These are phyloP conservation scores for Paraleonurus japonicus DNA, from an alignment of 257 asterid genomes.

Conservation along the genomic window DNA sequence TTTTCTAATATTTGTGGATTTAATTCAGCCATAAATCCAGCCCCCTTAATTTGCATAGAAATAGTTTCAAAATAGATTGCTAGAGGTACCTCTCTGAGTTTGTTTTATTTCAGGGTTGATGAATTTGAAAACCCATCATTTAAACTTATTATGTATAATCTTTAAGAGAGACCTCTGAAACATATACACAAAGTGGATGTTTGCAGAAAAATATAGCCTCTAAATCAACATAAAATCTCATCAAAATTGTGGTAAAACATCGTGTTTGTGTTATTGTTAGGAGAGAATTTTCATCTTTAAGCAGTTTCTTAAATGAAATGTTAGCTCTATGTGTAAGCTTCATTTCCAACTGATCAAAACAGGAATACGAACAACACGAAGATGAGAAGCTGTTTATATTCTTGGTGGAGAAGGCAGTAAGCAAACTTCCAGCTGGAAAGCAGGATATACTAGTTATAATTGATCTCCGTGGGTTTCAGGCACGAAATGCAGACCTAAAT, in stretches of 20 bases:
- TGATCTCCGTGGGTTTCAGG: constrained; percentile 70
- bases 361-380: constrained; percentile 51
- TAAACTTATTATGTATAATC: neutral
- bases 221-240: neutral
- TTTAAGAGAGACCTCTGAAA: neutral
- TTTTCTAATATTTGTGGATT: neutral
- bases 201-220: neutral
- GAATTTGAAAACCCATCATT: neutral
- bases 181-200: neutral
- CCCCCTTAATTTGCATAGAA: neutral
- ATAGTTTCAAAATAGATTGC: neutral
- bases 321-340: neutral
- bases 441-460: constrained; percentile 65
- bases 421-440: constrained; percentile 62
- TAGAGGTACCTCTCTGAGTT: neutral
- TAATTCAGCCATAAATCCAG: neutral
- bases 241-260: neutral
- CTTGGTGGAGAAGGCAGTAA: constrained; percentile 80
- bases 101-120: neutral
- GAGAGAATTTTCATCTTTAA: neutral
- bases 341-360: constrained; percentile 5
- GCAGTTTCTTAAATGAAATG: neutral
- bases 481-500: constrained; percentile 72
- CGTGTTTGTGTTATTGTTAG: too few species aligned
- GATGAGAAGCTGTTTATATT: constrained; percentile 82